Base-by-base conservation (phyloP, 2,329 filamentous ascomycete species). In the Trichoderma koningii region DNA sequence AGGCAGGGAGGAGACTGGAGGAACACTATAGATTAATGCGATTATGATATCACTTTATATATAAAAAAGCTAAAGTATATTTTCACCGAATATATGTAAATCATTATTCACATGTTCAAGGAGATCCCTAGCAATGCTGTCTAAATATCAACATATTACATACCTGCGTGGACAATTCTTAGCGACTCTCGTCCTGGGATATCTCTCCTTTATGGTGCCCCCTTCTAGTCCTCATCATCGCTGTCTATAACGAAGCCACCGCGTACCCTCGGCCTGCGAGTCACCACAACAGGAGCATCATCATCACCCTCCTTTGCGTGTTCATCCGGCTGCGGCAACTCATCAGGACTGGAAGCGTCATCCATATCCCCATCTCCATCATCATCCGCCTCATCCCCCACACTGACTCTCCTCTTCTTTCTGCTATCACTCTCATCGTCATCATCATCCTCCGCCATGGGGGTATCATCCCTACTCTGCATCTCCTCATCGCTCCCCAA, bases 201-300 rank as follows among this genome's bases (percentile, higher is more conserved):
- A 23, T 23, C n/a, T 23, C 3, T 23, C 21, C 2, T 23, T 26
- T 26, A 4, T 23, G 23, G 1, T 47, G 5, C 26, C 1, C 10
- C 28, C 21, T 21, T 63, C 65, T 72, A 74, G 61, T 85, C 82
- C 68, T 86, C 83, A 55, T 88, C 85, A 71, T 85, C 86, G 66
- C 85, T 87, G 70, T 87, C 85, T 42, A 86, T 70, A 52, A 87
- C 74, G 67, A 88, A 87, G 0, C 85, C 85, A 19, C 81, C 80
- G 60, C 80, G 79, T 3, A 80, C 76, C 66, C 82, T 77, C 1
- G 77, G 76, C 64, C 82, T 77, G 69, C 78, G 77, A 7, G 76
- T 64, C 48, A 71, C 65, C 1, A 71, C 59, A 10, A 66, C 69
- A 12, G 73, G 72, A 4, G 47, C 69, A 14, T 70, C 69, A 55